A percentile compares a stretch with the other conserved stretches of the same genome.
phyloP scores from a whole-genome alignment of 192 early-diverging fungal genomes.

The Spizellomyces sp. region DNA sequence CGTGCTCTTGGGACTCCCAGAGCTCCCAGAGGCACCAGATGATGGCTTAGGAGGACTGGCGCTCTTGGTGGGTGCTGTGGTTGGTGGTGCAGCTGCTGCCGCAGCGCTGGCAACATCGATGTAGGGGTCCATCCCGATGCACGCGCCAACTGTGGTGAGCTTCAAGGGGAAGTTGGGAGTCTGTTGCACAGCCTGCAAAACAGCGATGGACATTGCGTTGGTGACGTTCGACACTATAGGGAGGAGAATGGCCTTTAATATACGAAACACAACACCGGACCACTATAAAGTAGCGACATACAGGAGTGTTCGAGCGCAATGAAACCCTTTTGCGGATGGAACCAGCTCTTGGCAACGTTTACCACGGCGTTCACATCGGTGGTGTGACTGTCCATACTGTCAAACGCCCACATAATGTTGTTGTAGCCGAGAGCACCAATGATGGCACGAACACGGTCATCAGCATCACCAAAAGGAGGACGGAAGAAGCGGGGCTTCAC shows the following conservation, averaged over 20 bases:
- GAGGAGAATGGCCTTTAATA: neutral
- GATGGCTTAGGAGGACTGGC: no score
- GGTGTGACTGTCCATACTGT: conserved; percentile 18
- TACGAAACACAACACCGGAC: no score
- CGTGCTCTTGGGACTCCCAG: no score
- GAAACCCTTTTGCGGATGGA: conserved; percentile 14
- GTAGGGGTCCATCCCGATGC: conserved; percentile 9
- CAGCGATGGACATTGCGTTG: conserved; percentile 4
- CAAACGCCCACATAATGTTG: conserved; percentile 51
- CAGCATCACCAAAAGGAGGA: conserved; percentile 72
- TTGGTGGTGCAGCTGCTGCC: no score
- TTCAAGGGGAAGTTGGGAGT: conserved; percentile 18
- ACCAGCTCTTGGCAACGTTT: conserved; percentile 3
- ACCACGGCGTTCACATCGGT: neutral
- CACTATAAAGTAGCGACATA: no score
- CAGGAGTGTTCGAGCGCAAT: conserved; percentile 23
- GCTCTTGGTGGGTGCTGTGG: no score
- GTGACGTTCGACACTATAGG: neutral
- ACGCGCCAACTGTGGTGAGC: conserved; percentile 8
- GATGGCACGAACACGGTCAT: conserved; percentile 73
- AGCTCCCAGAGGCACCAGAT: no score
- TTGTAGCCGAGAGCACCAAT: conserved; percentile 56
- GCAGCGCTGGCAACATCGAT: neutral
- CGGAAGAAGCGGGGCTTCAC: conserved; percentile 57
- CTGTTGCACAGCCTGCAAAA: neutral